Evolutionary conservation across 2,329 filamentous ascomycete genomes (phyloP).

Genomic region (Fusarium pseudonygamai): DNA sequence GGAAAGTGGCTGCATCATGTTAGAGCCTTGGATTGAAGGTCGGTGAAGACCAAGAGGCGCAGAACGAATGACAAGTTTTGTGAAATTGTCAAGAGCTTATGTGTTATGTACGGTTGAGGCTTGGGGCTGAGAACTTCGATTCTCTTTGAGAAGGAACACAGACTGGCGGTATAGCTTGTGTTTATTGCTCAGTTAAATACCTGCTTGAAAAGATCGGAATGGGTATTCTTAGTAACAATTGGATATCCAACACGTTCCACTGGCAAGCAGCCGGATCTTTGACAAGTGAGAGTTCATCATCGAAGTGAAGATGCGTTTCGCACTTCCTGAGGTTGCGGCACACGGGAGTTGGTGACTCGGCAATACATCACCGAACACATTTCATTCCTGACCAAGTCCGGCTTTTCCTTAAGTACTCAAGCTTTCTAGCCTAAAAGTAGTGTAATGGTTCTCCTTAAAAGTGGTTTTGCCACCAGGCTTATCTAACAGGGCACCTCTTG

Average conservation of each 20-base stretch:
- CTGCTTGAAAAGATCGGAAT: neutral
- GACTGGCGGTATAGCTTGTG: neutral
- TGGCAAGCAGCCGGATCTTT: neutral
- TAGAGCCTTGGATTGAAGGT: neutral
- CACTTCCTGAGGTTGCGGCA: neutral
- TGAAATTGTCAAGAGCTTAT: neutral
- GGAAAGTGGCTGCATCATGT: neutral
- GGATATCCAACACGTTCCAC: neutral
- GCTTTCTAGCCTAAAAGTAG: fast-evolving
- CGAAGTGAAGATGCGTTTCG: neutral
- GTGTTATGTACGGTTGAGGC: neutral
- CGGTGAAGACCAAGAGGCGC: neutral
- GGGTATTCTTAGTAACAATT: neutral
- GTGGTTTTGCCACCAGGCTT: fast-evolving
- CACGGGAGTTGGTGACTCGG: neutral
- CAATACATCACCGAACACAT: neutral
- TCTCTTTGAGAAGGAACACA: neutral
- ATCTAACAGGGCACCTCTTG: neutral
- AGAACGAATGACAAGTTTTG: neutral
- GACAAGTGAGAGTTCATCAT: fast-evolving
- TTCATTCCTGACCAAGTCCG: neutral
- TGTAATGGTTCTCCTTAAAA: fast-evolving
- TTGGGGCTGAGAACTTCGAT: neutral
- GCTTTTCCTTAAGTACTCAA: neutral
- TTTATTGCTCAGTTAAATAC: neutral